Base-by-base conservation (phyloP, 768 basidiomycete genomes). In the Phlegmacium glaucopus region DNA sequence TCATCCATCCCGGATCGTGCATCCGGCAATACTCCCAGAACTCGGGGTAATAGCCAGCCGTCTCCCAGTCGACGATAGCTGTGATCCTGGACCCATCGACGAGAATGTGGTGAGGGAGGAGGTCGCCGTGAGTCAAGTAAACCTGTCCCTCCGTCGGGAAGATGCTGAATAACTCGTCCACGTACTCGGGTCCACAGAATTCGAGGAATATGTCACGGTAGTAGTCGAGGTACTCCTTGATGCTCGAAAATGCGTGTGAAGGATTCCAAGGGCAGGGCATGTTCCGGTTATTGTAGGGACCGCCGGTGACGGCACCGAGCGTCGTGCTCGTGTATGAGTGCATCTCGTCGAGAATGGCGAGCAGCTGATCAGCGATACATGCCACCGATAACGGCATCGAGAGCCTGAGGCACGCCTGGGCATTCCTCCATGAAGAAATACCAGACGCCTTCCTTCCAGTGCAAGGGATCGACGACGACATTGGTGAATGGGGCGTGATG, bases 51-150 rank as follows among this genome's bases (percentile, higher is more conserved):
- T 59, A 72, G 9, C 69, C 68, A 3, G 60, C 56, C 12, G 48
- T 57, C 39, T 61, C 64, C 70, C 69, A 74, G 47, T 71, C 72
- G n/a, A 74, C 36, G 13, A 72, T 55, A 7, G 57, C 68, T 4
- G 62, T 63, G 37, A 72, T n/a, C n/a, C n/a, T n/a, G n/a, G n/a
- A n/a, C 17, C 53, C 61, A 9, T 61, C 50, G 34, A 76, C 61
- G 25, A 76, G 55, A 43, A 76, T 63, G 50, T 77, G 76, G 13
- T 67, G 63, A 12, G 71, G 71, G 29, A 69, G 63, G 30, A 76
- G 47, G 52, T 77, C 72, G 16, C 70, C 71, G 49, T 77, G 73
- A 22, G 67, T 64, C 57, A 76, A 62, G 38, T 34, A 30, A 35
- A 59, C 41, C 12, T 50, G 53, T 36, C 48, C 38, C 40, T 57